phyloP scores from a whole-genome alignment of 2,329 filamentous ascomycete genomes.

The Onygenales sp. region DNA sequence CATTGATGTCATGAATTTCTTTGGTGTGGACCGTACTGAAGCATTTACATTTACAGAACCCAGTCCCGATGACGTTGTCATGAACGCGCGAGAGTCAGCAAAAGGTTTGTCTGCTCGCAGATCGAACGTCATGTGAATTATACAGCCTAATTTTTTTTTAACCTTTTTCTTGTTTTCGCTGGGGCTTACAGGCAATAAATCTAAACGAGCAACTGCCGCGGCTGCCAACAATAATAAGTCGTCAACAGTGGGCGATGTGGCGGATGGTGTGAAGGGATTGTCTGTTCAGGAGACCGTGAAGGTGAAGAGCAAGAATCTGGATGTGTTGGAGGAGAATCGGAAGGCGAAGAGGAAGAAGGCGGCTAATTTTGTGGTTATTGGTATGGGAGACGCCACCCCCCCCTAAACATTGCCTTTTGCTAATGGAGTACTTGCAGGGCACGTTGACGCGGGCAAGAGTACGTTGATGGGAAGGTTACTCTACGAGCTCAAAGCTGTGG shows the following conservation, averaged over 20 bases:
- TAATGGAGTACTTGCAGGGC: constrained; percentile 47
- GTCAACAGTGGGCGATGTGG: constrained; percentile 34
- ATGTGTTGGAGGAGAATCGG: constrained; percentile 73
- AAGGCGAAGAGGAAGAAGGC: constrained; percentile 67
- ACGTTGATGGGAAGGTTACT: constrained; percentile 94
- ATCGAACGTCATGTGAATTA: constrained; percentile 17
- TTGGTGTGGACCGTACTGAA: constrained; percentile 33
- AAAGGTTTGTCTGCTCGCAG: constrained; percentile 55
- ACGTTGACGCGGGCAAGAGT: constrained; percentile 96
- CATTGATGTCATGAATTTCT: constrained; percentile 28
- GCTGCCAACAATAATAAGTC: constrained; percentile 30
- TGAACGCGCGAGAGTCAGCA: constrained; percentile 64
- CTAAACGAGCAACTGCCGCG: constrained; percentile 29
- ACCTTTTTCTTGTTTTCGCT: neutral
- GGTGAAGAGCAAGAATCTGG: constrained; percentile 64
- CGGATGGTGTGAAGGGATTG: constrained; percentile 40
- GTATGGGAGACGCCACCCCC: constrained; percentile 39
- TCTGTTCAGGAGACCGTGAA: constrained; percentile 42
- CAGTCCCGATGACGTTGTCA: constrained; percentile 84
- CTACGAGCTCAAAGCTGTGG: constrained; percentile 78
- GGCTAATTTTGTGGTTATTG: constrained; percentile 87
- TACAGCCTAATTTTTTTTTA: neutral
- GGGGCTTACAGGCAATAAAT: constrained; percentile 35
- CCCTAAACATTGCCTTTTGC: neutral
- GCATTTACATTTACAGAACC: constrained; percentile 63